Evolutionary conservation across 179 eudicot species (phyloP).

Genomic region (Beta macrorhiza): DNA sequence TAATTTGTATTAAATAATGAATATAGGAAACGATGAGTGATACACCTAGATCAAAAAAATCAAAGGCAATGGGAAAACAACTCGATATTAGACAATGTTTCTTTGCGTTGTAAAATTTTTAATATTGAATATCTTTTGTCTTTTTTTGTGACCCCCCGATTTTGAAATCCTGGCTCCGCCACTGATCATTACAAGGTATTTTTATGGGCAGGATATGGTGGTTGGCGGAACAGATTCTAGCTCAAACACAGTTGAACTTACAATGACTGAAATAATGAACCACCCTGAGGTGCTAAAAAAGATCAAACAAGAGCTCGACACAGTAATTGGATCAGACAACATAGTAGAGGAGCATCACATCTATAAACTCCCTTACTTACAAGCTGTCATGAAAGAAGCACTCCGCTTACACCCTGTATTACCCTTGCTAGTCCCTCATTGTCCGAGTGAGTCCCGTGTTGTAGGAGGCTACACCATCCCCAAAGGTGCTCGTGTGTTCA

Average conservation of each 20-base stretch:
- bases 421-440: slow-evolving; percentile 56
- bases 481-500: slow-evolving; percentile 49
- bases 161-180: no score
- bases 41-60: no score
- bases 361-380: slow-evolving; percentile 41
- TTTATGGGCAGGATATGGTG: slow-evolving; percentile 51
- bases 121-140: no score
- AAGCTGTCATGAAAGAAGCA: slow-evolving; percentile 55
- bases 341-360: slow-evolving; percentile 59
- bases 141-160: no score
- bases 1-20: no score
- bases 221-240: slow-evolving; percentile 66
- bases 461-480: slow-evolving; percentile 58
- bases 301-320: slow-evolving; percentile 52
- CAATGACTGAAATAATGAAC: slow-evolving; percentile 52
- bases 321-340: slow-evolving; percentile 41
- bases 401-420: slow-evolving; percentile 50
- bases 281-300: slow-evolving; percentile 43
- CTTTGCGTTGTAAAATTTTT: no score
- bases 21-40: no score
- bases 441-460: slow-evolving; percentile 41
- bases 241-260: slow-evolving; percentile 52
- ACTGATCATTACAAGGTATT: no score
- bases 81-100: no score
- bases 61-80: no score